Evolutionary conservation across 2,329 filamentous ascomycete species (phyloP), one percentile per base, ranked within the genome.

Genomic region (Aspergillus versicolor): DNA sequence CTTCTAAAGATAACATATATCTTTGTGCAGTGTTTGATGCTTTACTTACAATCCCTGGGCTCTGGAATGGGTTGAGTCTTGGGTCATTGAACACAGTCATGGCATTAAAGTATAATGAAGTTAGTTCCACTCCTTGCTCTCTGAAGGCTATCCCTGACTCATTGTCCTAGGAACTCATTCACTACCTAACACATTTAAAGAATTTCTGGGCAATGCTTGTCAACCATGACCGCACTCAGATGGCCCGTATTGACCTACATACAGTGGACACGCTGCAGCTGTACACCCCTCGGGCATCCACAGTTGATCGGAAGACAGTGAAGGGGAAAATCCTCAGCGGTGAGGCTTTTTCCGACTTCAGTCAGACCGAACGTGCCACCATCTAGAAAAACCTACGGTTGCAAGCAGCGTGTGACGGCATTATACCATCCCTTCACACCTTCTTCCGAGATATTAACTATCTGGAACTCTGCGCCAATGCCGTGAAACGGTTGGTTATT

Each of bases 361-460:
- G 38, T 38, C 40, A 62, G 24, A 27, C 24, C 7, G 24, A 27
- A 27, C 24, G 24, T 27, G 24, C 24, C 7, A 8, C 24, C 7
- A 27, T 27, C 24, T 12, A 24, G 56, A 52, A 57, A 65, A 51
- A 37, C 7, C 52, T 58, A 24, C 54, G 21, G 48, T 27, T 6
- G 3, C 8, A 19, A 7, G 5, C 49, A 2, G 22, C 45, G n/a
- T 43, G 30, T 24, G 7, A 55, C 11, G 13, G 48, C 2, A 19
- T 49, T 3, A 27, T 58, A 41, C 56, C 68, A 7, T 75, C 68
- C 38, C 67, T 77, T 30, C 65, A 67, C 54, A 72, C 61, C 22
- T 76, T 77, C 60, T 77, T 77, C 55, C 54, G 71, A 50, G 69
- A 77, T 54, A 56, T 75, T 8, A 70, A 67, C 44, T 75, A 71